A percentile compares a stretch with the other conserved stretches of the same genome.
Evolutionary conservation across 208 protist species (phyloP).

Genomic region (Leishmania arabica): DNA sequence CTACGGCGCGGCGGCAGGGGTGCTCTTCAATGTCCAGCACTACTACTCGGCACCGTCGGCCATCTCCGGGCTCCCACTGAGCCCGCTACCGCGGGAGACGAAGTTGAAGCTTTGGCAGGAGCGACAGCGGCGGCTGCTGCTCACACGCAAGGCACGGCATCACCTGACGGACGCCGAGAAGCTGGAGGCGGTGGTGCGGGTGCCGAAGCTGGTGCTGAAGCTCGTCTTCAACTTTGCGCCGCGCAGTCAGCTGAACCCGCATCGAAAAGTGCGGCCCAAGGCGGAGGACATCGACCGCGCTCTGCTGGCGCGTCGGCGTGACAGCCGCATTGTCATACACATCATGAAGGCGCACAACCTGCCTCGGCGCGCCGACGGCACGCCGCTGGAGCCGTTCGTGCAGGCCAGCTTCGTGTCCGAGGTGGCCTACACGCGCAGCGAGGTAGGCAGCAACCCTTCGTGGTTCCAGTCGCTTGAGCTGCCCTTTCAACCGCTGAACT

Average conservation of each 20-base stretch:
- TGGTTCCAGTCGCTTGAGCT: constrained; percentile 87
- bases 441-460: constrained; percentile 65
- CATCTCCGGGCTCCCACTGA: constrained; percentile 59
- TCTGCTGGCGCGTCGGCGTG: constrained; percentile 46
- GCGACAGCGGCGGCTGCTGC: constrained; percentile 47
- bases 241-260: constrained; percentile 77
- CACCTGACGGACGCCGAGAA: constrained; percentile 64
- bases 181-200: constrained; percentile 55
- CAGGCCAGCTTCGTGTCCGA: constrained; percentile 79
- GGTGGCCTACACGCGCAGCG: constrained; percentile 67
- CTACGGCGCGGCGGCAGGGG: constrained; percentile 19
- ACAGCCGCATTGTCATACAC: constrained; percentile 76
- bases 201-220: constrained; percentile 58
- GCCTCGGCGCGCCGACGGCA: constrained; percentile 64
- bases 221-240: constrained; percentile 48
- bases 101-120: constrained; percentile 79
- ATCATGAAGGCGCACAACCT: constrained; percentile 85
- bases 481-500: constrained; percentile 79
- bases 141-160: constrained; percentile 29
- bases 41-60: constrained; percentile 45
- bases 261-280: constrained; percentile 64
- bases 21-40: constrained; percentile 31
- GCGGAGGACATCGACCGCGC: constrained; percentile 71
- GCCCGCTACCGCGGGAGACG: constrained; percentile 45
- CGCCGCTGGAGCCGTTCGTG: constrained; percentile 77